These are phyloP conservation scores for Didymella glomerata DNA, from an alignment of 2,329 filamentous ascomycete species.

Conservation along the genomic window DNA sequence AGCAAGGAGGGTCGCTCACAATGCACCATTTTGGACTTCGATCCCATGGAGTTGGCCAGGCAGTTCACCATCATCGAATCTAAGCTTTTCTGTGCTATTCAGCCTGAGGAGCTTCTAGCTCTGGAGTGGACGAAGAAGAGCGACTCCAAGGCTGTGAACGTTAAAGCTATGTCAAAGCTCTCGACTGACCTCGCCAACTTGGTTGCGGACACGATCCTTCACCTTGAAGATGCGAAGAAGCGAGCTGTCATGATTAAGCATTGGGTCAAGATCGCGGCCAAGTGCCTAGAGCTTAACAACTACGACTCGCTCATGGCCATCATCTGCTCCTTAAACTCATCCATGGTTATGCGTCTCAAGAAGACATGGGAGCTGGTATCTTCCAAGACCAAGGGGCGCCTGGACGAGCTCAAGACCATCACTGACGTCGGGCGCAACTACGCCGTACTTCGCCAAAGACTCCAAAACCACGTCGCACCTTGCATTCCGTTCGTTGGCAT, in stretches of 20 bases:
- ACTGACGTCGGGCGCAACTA: slow-evolving; percentile 93
- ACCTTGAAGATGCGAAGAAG: slow-evolving; percentile 90
- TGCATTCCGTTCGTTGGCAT: slow-evolving; percentile 96
- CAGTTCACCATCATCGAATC: slow-evolving; percentile 95
- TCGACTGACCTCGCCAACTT: slow-evolving; percentile 93
- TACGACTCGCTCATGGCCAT: slow-evolving; percentile 98
- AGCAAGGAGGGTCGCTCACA: slow-evolving; percentile 76
- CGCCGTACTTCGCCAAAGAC: slow-evolving; percentile 79
- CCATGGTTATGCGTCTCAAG: slow-evolving; percentile 85
- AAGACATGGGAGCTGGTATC: slow-evolving; percentile 93
- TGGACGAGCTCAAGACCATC: slow-evolving; percentile 81
- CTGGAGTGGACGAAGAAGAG: slow-evolving; percentile 94
- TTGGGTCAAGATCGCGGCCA: slow-evolving; percentile 93
- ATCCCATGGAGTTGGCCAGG: slow-evolving; percentile 86
- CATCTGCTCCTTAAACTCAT: slow-evolving; percentile 91
- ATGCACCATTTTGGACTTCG: slow-evolving; percentile 86
- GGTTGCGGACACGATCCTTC: slow-evolving; percentile 90
- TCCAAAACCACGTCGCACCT: slow-evolving; percentile 86
- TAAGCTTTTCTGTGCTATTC: slow-evolving; percentile 86
- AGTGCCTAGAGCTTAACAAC: slow-evolving; percentile 89
- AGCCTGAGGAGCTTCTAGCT: slow-evolving; percentile 88
- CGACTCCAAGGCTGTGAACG: slow-evolving; percentile 81
- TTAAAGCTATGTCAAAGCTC: slow-evolving; percentile 90
- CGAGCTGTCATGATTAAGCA: slow-evolving; percentile 91
- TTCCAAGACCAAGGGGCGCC: slow-evolving; percentile 78